These are phyloP conservation scores for Monilinia polystroma DNA, from an alignment of 2,329 filamentous ascomycete species.

Conservation along the genomic window DNA sequence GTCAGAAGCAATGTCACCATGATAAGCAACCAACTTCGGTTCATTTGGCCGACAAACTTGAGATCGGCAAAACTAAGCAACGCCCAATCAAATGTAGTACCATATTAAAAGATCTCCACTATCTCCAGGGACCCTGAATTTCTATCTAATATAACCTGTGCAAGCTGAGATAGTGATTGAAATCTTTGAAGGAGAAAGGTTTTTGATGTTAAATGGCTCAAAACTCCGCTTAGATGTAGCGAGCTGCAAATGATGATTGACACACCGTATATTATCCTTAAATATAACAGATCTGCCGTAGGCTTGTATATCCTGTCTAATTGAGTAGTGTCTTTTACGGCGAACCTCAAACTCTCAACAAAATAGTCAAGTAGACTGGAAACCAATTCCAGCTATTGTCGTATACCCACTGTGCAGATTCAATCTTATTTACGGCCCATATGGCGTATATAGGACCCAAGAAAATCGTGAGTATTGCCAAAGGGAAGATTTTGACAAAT, in stretches of 20 bases:
- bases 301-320: slow-evolving; percentile 6
- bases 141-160: not conserved
- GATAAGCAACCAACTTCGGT: slow-evolving; percentile 27
- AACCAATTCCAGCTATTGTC: slow-evolving; percentile 46
- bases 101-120: slow-evolving; percentile 27
- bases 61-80: slow-evolving; percentile 40
- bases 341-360: not conserved
- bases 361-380: slow-evolving; percentile 32
- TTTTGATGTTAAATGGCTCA: slow-evolving; percentile 31
- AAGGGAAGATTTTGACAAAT: slow-evolving; percentile 38
- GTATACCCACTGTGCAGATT: slow-evolving; percentile 34
- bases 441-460: slow-evolving; percentile 36
- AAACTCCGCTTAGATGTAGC: slow-evolving; percentile 30
- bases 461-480: slow-evolving; percentile 35
- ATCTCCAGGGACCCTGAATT: slow-evolving; percentile 1
- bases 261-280: slow-evolving; percentile 25
- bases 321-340: slow-evolving; percentile 19
- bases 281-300: slow-evolving; percentile 27
- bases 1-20: slow-evolving; percentile 27
- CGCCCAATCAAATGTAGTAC: slow-evolving; percentile 39
- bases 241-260: not conserved
- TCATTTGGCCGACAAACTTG: slow-evolving; percentile 39
- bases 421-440: slow-evolving; percentile 26
- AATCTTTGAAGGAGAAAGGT: slow-evolving; percentile 2
- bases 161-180: not conserved